Percentiles rank a stretch among this genome's conserved stretches.
phyloP scores from a whole-genome alignment of 176 grass and related monocot genomes.

The Oryza rufipogon region DNA sequence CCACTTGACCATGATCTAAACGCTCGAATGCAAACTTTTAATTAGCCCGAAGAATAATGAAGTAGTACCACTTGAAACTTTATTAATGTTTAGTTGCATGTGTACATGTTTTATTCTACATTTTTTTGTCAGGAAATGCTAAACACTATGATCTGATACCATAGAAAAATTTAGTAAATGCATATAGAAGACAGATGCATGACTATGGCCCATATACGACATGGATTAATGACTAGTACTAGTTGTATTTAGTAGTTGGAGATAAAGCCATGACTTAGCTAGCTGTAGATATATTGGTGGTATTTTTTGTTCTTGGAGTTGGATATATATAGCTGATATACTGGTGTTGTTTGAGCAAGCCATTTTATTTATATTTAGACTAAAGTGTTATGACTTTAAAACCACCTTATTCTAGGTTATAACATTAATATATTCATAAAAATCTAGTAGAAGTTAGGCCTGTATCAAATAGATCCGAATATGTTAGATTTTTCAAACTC shows the following conservation, averaged over 20 bases:
- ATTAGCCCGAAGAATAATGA: background rate
- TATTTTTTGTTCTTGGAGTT: background rate
- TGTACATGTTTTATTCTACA: background rate
- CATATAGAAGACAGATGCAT: too few relatives aligned
- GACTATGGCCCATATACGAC: too few relatives aligned
- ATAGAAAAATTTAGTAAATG: too few relatives aligned
- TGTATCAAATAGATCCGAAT: background rate
- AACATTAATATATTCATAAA: too few relatives aligned
- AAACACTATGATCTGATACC: too few relatives aligned
- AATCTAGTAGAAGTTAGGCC: too few relatives aligned
- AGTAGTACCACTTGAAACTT: background rate
- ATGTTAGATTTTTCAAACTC: background rate
- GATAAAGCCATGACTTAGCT: too few relatives aligned
- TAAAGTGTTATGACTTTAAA: background rate
- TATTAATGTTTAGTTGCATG: background rate
- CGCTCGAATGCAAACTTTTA: background rate
- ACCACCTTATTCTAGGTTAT: too few relatives aligned
- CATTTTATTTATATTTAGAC: background rate
- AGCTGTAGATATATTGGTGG: too few relatives aligned
- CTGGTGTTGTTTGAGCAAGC: background rate
- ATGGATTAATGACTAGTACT: background rate
- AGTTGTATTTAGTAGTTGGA: too few relatives aligned
- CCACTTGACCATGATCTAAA: background rate
- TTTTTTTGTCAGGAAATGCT: too few relatives aligned
- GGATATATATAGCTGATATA: background rate